These are phyloP conservation scores for Triticum urartu DNA, from an alignment of 176 grass and related monocot genomes.

Conservation along the genomic window DNA sequence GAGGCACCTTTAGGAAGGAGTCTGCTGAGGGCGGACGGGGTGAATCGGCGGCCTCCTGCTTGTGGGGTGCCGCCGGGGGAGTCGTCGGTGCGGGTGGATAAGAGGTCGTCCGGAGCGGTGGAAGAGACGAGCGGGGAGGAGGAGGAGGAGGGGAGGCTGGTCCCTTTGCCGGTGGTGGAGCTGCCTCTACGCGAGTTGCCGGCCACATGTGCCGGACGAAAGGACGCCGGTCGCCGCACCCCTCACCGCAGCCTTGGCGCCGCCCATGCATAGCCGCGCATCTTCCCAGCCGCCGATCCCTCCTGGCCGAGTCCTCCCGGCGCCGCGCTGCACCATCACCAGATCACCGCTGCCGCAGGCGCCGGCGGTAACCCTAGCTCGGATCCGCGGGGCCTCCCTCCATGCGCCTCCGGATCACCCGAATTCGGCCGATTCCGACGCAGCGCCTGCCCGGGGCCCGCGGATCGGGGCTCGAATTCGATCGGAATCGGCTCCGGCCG, in stretches of 20 bases:
- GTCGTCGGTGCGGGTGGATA: conserved; percentile 31
- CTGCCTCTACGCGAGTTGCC: conserved; percentile 63
- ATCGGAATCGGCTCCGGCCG: conserved; percentile 24
- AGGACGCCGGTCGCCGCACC: conserved; percentile 45
- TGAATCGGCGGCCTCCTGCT: conserved; percentile 33
- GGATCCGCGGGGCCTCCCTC: conserved; percentile 47
- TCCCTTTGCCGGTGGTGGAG: conserved; percentile 48
- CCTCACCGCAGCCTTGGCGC: conserved; percentile 64
- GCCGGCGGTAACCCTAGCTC: conserved; percentile 33
- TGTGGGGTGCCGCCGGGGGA: conserved; percentile 25
- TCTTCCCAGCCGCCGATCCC: conserved; percentile 68
- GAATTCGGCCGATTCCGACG: conserved; percentile 32
- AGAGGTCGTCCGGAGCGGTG: neutral
- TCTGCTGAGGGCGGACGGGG: conserved; percentile 39
- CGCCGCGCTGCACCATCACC: conserved; percentile 62
- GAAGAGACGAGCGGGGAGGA: conserved; percentile 22
- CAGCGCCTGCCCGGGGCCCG: neutral
- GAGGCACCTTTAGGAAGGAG: conserved; percentile 79
- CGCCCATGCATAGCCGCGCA: conserved; percentile 88
- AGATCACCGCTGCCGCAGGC: conserved; percentile 18
- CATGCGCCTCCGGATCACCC: conserved; percentile 31
- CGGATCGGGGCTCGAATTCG: conserved; percentile 46
- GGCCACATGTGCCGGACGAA: conserved; percentile 85
- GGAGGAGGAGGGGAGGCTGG: conserved; percentile 35
- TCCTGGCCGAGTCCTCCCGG: conserved; percentile 40